Conservation (phyloP, 345 rosid genomes). For the Boechera retrofracta region DNA sequence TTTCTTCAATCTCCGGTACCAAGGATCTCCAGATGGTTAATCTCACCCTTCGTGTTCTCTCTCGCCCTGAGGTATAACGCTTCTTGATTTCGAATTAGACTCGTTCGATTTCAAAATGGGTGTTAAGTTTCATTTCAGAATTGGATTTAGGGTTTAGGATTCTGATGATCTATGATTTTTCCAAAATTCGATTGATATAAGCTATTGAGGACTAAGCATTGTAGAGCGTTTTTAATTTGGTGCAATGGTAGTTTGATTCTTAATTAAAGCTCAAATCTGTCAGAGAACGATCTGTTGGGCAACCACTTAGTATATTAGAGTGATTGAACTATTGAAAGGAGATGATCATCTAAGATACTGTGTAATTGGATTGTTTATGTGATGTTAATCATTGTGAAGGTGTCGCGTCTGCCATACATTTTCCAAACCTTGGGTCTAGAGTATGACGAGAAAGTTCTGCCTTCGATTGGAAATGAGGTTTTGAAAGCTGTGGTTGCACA, state of each 20-base stretch:
- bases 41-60: conserved; percentile 96
- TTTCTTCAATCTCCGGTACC: conserved; percentile 94
- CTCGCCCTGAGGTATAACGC: conserved; percentile 74
- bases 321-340: neutral
- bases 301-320: neutral
- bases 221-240: neutral
- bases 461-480: conserved; percentile 97
- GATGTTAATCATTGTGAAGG: conserved; percentile 48
- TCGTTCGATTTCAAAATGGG: neutral
- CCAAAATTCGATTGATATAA: neutral
- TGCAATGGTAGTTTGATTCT: neutral
- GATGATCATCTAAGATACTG: neutral
- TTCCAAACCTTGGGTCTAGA: conserved; percentile 93
- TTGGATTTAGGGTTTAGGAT: conserved; percentile 7
- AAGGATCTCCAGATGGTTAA: conserved; percentile 99
- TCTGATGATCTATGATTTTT: neutral
- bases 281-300: neutral
- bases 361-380: conserved; percentile 9
- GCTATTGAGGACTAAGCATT: neutral
- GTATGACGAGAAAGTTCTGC: conserved; percentile 98
- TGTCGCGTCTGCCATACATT: conserved; percentile 70
- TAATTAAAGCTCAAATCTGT: too few relatives aligned
- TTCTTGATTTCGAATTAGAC: neutral
- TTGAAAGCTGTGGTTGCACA: conserved; percentile 96
- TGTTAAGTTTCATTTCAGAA: neutral